Percentiles rank a stretch among this genome's conserved stretches.
These are phyloP conservation scores for Alternaria sp. DNA, from an alignment of 2,329 filamentous ascomycete genomes.

Conservation along the genomic window DNA sequence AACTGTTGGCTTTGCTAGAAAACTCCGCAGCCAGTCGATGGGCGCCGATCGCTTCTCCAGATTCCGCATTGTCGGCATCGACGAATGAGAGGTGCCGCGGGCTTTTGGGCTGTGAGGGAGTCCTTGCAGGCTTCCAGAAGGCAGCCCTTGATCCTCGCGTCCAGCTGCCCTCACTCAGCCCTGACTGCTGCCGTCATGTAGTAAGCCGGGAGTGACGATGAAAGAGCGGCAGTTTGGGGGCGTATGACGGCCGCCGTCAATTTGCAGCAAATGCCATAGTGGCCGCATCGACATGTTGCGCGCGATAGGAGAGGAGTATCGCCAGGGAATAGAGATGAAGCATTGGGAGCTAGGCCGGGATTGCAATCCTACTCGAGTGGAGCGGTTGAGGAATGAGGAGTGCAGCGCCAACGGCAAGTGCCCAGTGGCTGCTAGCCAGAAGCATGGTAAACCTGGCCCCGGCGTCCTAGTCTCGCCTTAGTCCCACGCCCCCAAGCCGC, in stretches of 20 bases:
- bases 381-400: constrained; percentile 4
- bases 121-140: constrained; percentile 5
- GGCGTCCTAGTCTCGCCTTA: constrained; percentile 5
- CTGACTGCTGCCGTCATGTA: neutral
- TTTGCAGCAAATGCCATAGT: neutral
- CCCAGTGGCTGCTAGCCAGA: constrained; percentile 1
- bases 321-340: constrained; percentile 1
- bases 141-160: neutral
- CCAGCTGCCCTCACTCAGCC: neutral
- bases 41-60: constrained; percentile 1
- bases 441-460: neutral
- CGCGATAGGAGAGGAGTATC: neutral
- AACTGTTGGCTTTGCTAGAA: neutral
- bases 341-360: neutral
- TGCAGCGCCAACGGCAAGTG: constrained; percentile 4
- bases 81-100: constrained; percentile 1
- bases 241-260: neutral
- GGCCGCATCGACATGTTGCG: neutral
- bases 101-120: neutral
- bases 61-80: neutral
- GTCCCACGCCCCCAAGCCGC: neutral
- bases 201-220: neutral
- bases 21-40: neutral
- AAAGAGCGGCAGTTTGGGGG: neutral
- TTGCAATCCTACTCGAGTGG: neutral